Base-by-base conservation (phyloP, 805 yeast genomes). In the Barnettozyma siamensis region DNA sequence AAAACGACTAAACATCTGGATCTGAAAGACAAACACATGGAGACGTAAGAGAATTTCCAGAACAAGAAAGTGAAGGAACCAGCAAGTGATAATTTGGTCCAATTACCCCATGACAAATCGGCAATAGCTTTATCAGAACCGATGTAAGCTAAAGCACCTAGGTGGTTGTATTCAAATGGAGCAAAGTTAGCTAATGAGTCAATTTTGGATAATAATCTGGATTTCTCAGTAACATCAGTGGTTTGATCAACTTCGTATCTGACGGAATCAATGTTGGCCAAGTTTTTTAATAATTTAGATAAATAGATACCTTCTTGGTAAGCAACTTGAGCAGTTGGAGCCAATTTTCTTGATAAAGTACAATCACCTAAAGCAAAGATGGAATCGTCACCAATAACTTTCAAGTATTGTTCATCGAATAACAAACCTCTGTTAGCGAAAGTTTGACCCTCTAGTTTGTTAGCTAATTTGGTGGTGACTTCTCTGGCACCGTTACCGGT, bases 261-360 rank as follows among this genome's bases (percentile, higher is more conserved):
- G 57, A 67, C 63, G 40, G 54, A 56, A 30, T 65, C 62, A 38
- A 59, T 53, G 40, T 64, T 60, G n/a, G 64, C 64, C 62, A 67
- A 62, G 59, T 75, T 83, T 63, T 75, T 78, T 63, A 89, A 83
- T 50, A 77, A 76, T 37, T 73, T 70, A 37, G 88, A 89, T 54
- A 89, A 74, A 66, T 76, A 89, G 44, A 73, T 73, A 55, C 96
- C 97, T 66, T 88, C 83, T 72, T 89, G 97, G 67, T 87, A 82
- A 30, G 97, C 97, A 45, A 88, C 96, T 72, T 89, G 97, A 23
- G 97, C 97, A 43, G 97, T 89, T 54, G 97, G 97, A 16, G 96
- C 95, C 58, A 78, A 77, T 58, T 86, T 41, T 37, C 44, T 85
- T 46, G 95, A 85, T 44, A 76, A 73, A 19, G 96, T 88, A 66